Conservation (phyloP, 768 basidiomycete genomes). For the Russula emetica region DNA sequence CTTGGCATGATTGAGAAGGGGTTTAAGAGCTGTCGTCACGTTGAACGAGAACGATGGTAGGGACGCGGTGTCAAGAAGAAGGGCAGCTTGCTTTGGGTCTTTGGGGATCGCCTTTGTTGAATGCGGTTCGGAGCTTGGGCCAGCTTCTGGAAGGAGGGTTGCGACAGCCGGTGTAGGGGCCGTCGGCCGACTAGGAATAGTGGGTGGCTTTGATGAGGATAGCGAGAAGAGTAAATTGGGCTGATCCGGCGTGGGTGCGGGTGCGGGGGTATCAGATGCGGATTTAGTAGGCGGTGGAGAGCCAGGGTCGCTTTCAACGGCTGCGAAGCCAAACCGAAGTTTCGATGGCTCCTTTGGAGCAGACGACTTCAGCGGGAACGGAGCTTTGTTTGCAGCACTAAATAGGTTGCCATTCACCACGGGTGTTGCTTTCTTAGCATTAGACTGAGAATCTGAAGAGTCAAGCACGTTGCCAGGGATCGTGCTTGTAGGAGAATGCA, state of each 20-base stretch:
- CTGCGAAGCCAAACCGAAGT: constrained; percentile 65
- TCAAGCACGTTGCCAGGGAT: constrained; percentile 43
- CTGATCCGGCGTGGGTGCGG: not conserved
- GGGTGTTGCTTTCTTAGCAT: constrained; percentile 21
- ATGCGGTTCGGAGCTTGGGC: constrained; percentile 4
- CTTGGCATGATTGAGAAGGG: constrained; percentile 7
- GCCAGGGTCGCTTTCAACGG: constrained; percentile 41
- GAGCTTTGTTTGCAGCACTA: constrained; percentile 29
- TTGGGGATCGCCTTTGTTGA: constrained; percentile 28
- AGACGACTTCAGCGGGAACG: constrained; percentile 43
- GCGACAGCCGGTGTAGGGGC: not conserved
- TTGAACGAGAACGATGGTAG: constrained; percentile 46
- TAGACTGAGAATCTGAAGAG: constrained; percentile 34
- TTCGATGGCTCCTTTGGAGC: constrained; percentile 77
- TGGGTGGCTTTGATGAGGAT: constrained; percentile 2
- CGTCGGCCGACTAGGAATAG: not conserved
- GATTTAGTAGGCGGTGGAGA: constrained; percentile 14
- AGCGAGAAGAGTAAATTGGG: not conserved
- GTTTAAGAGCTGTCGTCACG: constrained; percentile 28
- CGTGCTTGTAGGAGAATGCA: constrained; percentile 29
- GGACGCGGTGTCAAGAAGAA: constrained; percentile 36
- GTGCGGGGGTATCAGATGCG: not conserved
- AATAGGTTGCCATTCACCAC: constrained; percentile 29
- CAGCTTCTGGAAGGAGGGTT: not conserved
- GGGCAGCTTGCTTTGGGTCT: constrained; percentile 37